phyloP scores from a whole-genome alignment of 345 rosid species.

The Gossypium australe region DNA sequence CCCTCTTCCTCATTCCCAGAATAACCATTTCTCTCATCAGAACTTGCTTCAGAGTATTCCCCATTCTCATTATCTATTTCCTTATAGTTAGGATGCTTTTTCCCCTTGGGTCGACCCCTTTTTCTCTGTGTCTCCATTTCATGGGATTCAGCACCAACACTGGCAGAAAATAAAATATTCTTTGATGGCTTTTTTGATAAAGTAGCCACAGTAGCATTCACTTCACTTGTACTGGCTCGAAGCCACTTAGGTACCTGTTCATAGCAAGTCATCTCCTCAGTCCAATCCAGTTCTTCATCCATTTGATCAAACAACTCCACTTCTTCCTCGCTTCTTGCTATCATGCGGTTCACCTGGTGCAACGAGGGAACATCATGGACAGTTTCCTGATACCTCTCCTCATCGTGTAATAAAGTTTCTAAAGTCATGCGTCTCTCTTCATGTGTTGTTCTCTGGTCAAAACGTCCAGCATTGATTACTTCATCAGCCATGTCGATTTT shows the following conservation, averaged over 20 bases:
- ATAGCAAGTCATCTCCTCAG: slow-evolving; percentile 84
- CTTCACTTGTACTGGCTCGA: slow-evolving; percentile 79
- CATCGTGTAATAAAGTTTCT: slow-evolving; percentile 95
- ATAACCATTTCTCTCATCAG: slow-evolving; percentile 73
- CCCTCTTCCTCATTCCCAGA: slow-evolving; percentile 88
- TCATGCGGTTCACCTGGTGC: slow-evolving; percentile 93
- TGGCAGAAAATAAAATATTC: slow-evolving; percentile 45
- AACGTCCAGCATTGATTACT: slow-evolving; percentile 99
- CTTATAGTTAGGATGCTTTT: slow-evolving; percentile 79
- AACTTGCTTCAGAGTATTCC: slow-evolving; percentile 82
- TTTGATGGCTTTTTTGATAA: slow-evolving; percentile 89
- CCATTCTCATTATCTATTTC: slow-evolving; percentile 89
- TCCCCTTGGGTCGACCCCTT: slow-evolving; percentile 86
- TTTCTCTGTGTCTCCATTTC: slow-evolving; percentile 69
- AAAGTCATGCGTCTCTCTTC: slow-evolving; percentile 98
- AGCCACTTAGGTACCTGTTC: slow-evolving; percentile 99
- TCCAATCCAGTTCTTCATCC: slow-evolving; percentile 98
- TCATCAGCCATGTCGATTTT: slow-evolving; percentile 99
- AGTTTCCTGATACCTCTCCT: slow-evolving; percentile 97
- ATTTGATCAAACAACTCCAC: slow-evolving; percentile 97
- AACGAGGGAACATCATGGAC: slow-evolving; percentile 96
- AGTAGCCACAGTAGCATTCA: slow-evolving; percentile 59
- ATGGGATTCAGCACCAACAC: slow-evolving; percentile 42
- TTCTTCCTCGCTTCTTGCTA: slow-evolving; percentile 93
- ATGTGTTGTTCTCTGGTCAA: slow-evolving; percentile 99